phyloP scores from a whole-genome alignment of 345 rosid species.

The Dipteronia dyeriana region DNA sequence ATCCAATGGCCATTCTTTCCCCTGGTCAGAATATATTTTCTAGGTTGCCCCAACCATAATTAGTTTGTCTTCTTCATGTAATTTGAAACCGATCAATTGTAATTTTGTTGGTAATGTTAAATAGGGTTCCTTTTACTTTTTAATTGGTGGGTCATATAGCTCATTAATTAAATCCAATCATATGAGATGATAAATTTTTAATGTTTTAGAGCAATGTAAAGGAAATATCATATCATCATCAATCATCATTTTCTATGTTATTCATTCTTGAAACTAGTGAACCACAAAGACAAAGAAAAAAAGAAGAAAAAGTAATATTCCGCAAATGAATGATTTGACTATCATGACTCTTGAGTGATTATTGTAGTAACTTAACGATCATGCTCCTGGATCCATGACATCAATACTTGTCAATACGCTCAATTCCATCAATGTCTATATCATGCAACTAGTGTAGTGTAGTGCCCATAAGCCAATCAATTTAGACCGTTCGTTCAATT shows the following conservation, averaged over 20 bases:
- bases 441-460: neutral
- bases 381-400: neutral
- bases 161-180: slow-evolving; percentile 2
- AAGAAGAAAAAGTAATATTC: neutral
- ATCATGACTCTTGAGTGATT: slow-evolving; percentile 2
- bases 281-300: neutral
- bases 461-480: slow-evolving; percentile 27
- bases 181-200: neutral
- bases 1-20: slow-evolving; percentile 84
- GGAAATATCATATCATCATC: too few relatives aligned
- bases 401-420: neutral
- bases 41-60: slow-evolving; percentile 35
- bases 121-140: neutral
- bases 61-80: neutral
- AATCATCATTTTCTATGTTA: neutral
- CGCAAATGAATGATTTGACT: slow-evolving; percentile 25
- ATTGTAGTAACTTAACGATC: slow-evolving; percentile 20
- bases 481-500: slow-evolving; percentile 15
- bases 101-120: slow-evolving; percentile 6
- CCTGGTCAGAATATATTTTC: slow-evolving; percentile 89
- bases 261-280: neutral
- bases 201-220: too few relatives aligned
- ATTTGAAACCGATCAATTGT: slow-evolving; percentile 7
- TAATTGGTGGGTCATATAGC: slow-evolving; percentile 10
- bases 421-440: slow-evolving; percentile 15